Conservation (phyloP, 192 early-diverging fungal species). For the Obelidium mucronatum region DNA sequence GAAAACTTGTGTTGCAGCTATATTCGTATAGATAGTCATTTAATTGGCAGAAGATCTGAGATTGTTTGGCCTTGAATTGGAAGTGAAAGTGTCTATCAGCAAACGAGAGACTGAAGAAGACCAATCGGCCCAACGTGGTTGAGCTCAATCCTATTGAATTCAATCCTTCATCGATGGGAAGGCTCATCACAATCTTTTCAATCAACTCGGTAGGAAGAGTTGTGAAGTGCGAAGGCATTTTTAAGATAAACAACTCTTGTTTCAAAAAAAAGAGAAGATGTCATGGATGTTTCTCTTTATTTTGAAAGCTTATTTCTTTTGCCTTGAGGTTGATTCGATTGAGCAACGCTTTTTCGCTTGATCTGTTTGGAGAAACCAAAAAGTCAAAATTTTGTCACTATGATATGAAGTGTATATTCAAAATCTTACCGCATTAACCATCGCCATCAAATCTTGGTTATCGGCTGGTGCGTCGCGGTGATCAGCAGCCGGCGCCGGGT, state of each 20-base stretch:
- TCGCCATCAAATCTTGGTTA: conserved; percentile 50
- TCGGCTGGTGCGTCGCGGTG: neutral
- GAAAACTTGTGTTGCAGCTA: too few species aligned
- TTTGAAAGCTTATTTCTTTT: conserved; percentile 41
- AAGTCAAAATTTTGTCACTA: neutral
- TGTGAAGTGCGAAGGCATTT: too few species aligned
- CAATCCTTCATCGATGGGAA: neutral
- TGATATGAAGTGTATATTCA: neutral
- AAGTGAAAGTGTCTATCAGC: neutral
- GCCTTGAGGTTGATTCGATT: conserved; percentile 27
- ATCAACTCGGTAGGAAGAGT: too few species aligned
- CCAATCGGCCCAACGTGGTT: neutral
- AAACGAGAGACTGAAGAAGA: neutral
- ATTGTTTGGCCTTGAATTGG: too few species aligned
- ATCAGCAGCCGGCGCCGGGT: neutral
- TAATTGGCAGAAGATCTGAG: too few species aligned
- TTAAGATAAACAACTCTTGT: too few species aligned
- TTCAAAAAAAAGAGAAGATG: too few species aligned
- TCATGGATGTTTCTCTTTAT: conserved; percentile 3
- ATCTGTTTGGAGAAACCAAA: conserved; percentile 14
- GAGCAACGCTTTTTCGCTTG: conserved; percentile 43
- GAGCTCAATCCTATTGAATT: neutral
- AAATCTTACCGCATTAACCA: conserved; percentile 62
- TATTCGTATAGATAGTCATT: too few species aligned
- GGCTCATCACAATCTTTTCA: neutral